Conservation (phyloP, 495 filamentous ascomycete genomes). For the Thozetella sp. region DNA sequence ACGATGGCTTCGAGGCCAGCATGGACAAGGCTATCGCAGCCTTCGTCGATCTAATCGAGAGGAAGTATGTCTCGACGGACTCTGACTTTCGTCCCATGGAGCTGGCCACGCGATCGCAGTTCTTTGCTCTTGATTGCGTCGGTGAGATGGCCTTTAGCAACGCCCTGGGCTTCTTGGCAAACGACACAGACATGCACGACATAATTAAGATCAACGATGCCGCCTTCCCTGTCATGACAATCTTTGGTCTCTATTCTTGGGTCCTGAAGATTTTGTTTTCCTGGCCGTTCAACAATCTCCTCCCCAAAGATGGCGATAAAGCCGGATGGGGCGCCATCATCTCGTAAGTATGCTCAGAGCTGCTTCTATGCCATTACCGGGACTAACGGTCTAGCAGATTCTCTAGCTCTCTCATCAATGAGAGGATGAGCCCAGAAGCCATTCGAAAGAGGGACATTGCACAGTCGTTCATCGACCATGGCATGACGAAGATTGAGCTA, state of each 20-base stretch:
- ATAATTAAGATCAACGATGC: constrained; percentile 56
- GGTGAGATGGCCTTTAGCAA: constrained; percentile 64
- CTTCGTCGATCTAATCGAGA: constrained; percentile 39
- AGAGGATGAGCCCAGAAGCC: constrained; percentile 20
- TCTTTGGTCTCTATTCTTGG: constrained; percentile 53
- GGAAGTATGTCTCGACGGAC: constrained; percentile 48
- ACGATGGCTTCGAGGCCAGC: constrained; percentile 48
- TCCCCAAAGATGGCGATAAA: constrained; percentile 18
- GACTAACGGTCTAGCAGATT: not conserved
- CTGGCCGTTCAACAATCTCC: constrained; percentile 17
- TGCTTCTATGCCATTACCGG: not conserved
- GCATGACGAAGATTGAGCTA: constrained; percentile 34
- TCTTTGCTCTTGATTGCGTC: constrained; percentile 66
- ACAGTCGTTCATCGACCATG: constrained; percentile 44
- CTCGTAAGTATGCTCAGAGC: constrained; percentile 6
- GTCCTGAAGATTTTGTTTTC: constrained; percentile 50
- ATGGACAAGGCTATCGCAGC: constrained; percentile 44
- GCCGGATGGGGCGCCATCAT: constrained; percentile 15
- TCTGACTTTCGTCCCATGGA: constrained; percentile 46
- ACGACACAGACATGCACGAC: constrained; percentile 57
- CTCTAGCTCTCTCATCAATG: constrained; percentile 14
- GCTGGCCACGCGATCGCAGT: constrained; percentile 42
- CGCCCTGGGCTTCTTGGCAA: constrained; percentile 62
- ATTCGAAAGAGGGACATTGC: constrained; percentile 34
- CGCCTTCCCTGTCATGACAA: constrained; percentile 46